A percentile compares a stretch with the other conserved stretches of the same genome.
These are phyloP conservation scores for Kappamyces sp. DNA, from an alignment of 192 early-diverging fungal species.

Conservation along the genomic window DNA sequence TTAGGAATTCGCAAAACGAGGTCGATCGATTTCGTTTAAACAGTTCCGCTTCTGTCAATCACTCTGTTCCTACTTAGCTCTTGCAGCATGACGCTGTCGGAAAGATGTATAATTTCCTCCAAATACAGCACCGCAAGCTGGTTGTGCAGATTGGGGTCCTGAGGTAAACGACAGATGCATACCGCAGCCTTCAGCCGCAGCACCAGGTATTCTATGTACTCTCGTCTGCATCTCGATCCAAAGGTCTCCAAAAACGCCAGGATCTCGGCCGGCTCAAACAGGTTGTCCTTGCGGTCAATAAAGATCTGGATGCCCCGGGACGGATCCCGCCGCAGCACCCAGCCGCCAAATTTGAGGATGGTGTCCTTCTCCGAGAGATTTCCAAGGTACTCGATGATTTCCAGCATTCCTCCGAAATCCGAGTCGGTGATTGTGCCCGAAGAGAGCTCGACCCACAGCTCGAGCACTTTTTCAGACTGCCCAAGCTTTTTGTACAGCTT, in stretches of 20 bases:
- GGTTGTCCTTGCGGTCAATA: conserved; percentile 12
- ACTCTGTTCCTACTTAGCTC: conserved; percentile 5
- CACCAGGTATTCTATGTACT: conserved; percentile 17
- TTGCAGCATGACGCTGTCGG: neutral
- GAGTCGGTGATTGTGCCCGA: conserved; percentile 42
- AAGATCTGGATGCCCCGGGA: conserved; percentile 25
- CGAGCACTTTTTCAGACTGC: conserved; percentile 42
- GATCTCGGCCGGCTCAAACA: conserved; percentile 8
- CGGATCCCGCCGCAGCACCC: conserved; percentile 27
- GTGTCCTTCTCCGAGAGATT: conserved; percentile 18
- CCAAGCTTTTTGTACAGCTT: conserved; percentile 52
- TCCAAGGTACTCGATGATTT: conserved; percentile 19
- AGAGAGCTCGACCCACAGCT: conserved; percentile 58
- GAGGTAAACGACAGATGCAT: neutral
- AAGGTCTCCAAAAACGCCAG: conserved; percentile 23
- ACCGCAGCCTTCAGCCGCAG: neutral
- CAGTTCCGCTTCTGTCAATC: conserved; percentile 5
- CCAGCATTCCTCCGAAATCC: conserved; percentile 32
- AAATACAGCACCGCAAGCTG: conserved; percentile 20
- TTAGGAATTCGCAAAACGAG: neutral
- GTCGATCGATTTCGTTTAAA: neutral
- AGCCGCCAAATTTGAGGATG: conserved; percentile 19
- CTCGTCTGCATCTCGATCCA: conserved; percentile 9
- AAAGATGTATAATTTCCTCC: conserved; percentile 13
- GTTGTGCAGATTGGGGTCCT: conserved; percentile 18